Evolutionary conservation across 345 rosid genomes (phyloP).

Genomic region (Gossypium longicalyx): DNA sequence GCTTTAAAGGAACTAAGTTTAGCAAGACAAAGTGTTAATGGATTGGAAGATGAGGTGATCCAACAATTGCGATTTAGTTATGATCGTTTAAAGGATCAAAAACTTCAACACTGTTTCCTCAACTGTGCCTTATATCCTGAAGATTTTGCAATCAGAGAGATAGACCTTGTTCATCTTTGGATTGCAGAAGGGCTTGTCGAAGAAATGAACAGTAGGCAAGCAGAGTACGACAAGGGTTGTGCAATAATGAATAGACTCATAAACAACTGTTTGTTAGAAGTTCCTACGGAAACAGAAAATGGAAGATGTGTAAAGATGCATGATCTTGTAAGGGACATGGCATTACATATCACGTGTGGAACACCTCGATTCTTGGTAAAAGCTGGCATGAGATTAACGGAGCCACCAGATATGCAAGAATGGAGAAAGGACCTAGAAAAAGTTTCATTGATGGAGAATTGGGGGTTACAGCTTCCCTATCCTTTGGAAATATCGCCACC

Average conservation of each 20-base stretch:
- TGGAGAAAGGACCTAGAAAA: conserved; percentile 2
- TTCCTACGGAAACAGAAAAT: no score
- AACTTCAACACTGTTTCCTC: not conserved
- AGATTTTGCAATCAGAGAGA: not conserved
- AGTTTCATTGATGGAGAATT: conserved; percentile 14
- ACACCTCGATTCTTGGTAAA: not conserved
- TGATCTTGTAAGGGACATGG: no score
- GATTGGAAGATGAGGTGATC: no score
- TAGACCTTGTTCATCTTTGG: not conserved
- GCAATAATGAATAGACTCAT: not conserved
- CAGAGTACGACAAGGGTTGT: not conserved
- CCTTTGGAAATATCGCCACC: not conserved
- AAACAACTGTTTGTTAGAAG: not conserved
- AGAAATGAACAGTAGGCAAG: not conserved
- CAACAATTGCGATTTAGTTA: conserved; percentile 13
- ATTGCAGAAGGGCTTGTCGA: not conserved
- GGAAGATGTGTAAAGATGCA: not conserved
- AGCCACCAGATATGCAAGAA: not conserved
- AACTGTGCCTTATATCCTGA: not conserved
- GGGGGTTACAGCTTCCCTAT: not conserved
- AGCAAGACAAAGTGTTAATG: not conserved
- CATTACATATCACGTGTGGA: no score
- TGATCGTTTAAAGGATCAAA: conserved; percentile 3
- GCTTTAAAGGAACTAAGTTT: not conserved
- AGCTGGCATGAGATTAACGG: not conserved